Evolutionary conservation across 1,284 basidiomycete genomes (phyloP), one percentile per base, ranked within the genome.

Genomic region (Cryptococcus floricola): DNA sequence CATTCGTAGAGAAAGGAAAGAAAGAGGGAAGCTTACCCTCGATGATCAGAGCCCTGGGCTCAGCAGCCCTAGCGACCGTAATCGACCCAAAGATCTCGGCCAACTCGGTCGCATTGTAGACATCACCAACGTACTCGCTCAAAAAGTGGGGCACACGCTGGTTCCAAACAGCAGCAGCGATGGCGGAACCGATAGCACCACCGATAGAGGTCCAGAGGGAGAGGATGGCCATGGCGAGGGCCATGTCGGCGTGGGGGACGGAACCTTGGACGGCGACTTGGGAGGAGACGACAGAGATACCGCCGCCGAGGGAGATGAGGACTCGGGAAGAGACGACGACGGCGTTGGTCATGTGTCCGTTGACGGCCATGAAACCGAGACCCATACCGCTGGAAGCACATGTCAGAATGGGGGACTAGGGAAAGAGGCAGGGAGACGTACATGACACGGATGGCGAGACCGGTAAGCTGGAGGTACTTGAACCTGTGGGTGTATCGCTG

Each of bases 401-500:
- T 9, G 12, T 41, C 41, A 51, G 23, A 16, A 37, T 14, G 42
- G n/a, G 12, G 28, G 31, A 2, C 16, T 10, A 6, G 19, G 7
- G n/a, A n/a, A 39, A 18, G 12, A 34, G 13, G 37, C 46, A 28
- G 27, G 34, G 16, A 27, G 34, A 59, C 54, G 53, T 48, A 64
- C 62, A 74, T 57, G 55, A 63, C 56, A 41, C 70, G 61, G 58
- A 71, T 60, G 23, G 53, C 59, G 5, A 71, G 52, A 42, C 70
- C 70, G 12, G 53, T 50, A 23, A 73, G 45, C 52, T 73, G 71
- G 44, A 73, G 60, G 39, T 62, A 67, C 67, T 79, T 79, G 77
- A 77, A 81, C 3, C 76, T 67, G 54, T 78, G 75, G 39, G 75
- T 77, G 57, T 67, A 74, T 23, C 75, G 65, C 59, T 72, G 65